Base-by-base conservation (phyloP, 495 filamentous ascomycete species). In the Aspergillus taichungensis region DNA sequence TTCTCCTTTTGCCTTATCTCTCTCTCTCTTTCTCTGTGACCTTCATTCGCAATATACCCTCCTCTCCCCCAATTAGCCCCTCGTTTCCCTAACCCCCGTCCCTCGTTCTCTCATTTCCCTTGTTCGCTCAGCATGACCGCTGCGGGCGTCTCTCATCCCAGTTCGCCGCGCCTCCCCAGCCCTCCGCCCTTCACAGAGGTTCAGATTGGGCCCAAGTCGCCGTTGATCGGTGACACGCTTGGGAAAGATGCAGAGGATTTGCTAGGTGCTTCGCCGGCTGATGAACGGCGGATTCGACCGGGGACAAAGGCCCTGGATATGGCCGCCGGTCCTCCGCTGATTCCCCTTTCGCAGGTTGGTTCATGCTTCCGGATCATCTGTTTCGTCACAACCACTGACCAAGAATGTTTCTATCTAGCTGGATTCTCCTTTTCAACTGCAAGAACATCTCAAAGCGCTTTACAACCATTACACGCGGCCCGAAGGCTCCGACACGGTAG, bases 351-450 rank as follows among this genome's bases (percentile, higher is more conserved):
- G 34, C 87, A 96, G 72, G 88, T 94, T 57, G 51, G 74, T 54
- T 36, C 31, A 8, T 30, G 13, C 42, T 42, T 42, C 42, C 42
- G 29, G 47, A 8, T 33, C 8, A 10, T 37, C 38, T 31, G 42
- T 28, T 12, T 14, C 9, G 13, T 29, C 29, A 46, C 32, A 29
- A 6, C 1, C 18, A 41, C 62, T 70, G 38, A 69, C 51, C 40
- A 42, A 34, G 35, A 13, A 41, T 30, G 10, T 46, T 29, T 46
- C 37, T 38, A 31, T 5, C 44, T 57, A 90, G 79, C 83, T 98
- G 59, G 89, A 97, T 59, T 95, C 89, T 8, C 84, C 92, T 43
- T 98, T 98, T 59, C 92, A 94, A 63, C 82, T 96, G n/a, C 92
- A 95, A 62, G 92, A 98, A 69, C 94, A 98, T 60, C 80, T 98